phyloP scores from a whole-genome alignment of 129 eudicot genomes.

The Scalesia atractyloides region DNA sequence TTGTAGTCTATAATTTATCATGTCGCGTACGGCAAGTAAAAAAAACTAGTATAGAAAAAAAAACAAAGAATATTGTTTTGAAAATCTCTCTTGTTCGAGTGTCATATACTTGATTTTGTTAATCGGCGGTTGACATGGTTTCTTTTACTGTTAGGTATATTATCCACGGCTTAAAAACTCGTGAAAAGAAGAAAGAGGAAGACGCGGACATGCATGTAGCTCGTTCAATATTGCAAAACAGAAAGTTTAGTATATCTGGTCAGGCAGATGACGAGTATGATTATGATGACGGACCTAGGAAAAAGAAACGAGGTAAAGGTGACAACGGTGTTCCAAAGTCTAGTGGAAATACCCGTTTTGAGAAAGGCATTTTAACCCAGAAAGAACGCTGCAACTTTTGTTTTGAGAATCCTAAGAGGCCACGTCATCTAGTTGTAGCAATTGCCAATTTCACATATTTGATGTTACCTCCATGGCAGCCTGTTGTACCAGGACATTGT shows the following conservation, averaged over 20 bases:
- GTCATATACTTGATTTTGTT: not conserved
- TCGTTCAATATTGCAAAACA: constrained; percentile 67
- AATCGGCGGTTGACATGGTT: not conserved
- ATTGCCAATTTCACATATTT: constrained; percentile 90
- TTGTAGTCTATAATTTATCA: too few relatives aligned
- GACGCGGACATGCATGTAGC: constrained; percentile 86
- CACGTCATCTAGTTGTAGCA: constrained; percentile 81
- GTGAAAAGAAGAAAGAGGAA: constrained; percentile 72
- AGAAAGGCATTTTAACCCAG: constrained; percentile 69
- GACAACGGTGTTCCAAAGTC: constrained; percentile 41
- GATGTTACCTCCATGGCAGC: constrained; percentile 76
- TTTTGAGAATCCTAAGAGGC: constrained; percentile 86
- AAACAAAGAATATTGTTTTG: not conserved
- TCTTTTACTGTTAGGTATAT: constrained; percentile 41
- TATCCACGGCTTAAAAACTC: constrained; percentile 44
- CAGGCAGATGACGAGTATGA: constrained; percentile 96
- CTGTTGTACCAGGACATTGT: constrained; percentile 86
- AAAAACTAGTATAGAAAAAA: not conserved
- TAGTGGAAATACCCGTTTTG: constrained; percentile 33
- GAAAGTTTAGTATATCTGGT: constrained; percentile 48
- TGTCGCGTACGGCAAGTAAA: too few relatives aligned
- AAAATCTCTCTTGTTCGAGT: not conserved
- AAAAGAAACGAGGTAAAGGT: constrained; percentile 55
- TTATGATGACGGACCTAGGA: constrained; percentile 76
- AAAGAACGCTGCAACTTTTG: constrained; percentile 90